These are phyloP conservation scores for Vigna mungo DNA, from an alignment of 306 rosid genomes.

Conservation along the genomic window DNA sequence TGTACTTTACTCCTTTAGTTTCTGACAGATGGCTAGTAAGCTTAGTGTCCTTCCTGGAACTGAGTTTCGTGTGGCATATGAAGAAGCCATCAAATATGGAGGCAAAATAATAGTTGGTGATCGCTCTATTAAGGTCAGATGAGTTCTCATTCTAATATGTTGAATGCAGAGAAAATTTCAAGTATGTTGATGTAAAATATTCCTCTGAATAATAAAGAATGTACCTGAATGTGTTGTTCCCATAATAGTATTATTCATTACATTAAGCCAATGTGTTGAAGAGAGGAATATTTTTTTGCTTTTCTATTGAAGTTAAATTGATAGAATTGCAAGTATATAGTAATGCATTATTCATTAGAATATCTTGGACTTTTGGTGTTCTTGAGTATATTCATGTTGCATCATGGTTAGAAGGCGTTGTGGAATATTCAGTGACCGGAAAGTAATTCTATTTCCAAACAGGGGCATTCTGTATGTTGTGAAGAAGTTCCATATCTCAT, in stretches of 20 bases:
- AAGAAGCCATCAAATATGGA: constrained; percentile 93
- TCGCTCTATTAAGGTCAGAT: constrained; percentile 53
- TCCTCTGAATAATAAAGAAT: neutral
- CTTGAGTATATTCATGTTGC: too few relatives aligned
- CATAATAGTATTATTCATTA: neutral
- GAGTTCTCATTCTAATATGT: too few relatives aligned
- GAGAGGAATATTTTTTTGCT: neutral
- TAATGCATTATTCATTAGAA: too few relatives aligned
- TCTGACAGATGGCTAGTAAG: constrained; percentile 73
- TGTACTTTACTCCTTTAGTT: neutral
- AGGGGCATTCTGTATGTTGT: too few relatives aligned
- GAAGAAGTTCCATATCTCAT: neutral
- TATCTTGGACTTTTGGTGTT: too few relatives aligned
- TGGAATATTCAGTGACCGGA: too few relatives aligned
- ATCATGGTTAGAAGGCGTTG: too few relatives aligned
- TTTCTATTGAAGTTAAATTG: too few relatives aligned
- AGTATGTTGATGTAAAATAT: neutral
- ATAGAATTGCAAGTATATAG: too few relatives aligned
- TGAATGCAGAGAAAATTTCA: too few relatives aligned
- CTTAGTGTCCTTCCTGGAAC: constrained; percentile 90
- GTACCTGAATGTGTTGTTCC: constrained; percentile 14
- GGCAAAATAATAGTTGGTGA: constrained; percentile 94
- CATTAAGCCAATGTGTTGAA: constrained; percentile 9
- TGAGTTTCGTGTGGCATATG: constrained; percentile 94
- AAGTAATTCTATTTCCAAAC: too few relatives aligned